Conservation (phyloP, 306 rosid species). For the Cyclanthera cordifolia region DNA sequence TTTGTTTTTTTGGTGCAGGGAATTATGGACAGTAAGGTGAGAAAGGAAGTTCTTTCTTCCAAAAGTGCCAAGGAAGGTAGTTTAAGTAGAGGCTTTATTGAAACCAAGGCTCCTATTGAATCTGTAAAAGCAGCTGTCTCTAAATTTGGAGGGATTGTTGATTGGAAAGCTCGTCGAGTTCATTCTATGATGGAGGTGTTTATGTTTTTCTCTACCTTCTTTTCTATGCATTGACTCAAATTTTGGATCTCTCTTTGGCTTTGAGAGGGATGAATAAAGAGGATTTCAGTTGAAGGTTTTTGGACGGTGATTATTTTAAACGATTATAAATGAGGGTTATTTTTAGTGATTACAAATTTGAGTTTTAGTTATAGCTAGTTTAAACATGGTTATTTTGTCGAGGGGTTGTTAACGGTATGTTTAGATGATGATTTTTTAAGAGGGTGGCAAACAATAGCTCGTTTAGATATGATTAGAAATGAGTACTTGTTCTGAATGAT, state of each 20-base stretch:
- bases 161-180: slow-evolving; percentile 91
- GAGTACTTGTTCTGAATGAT: no score
- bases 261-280: not conserved
- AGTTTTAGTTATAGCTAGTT: no score
- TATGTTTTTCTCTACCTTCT: not conserved
- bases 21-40: slow-evolving; percentile 15
- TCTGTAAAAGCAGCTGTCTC: slow-evolving; percentile 96
- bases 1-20: slow-evolving; percentile 15
- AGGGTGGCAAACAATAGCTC: no score
- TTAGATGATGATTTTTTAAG: no score
- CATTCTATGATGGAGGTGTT: slow-evolving; percentile 83
- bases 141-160: slow-evolving; percentile 93
- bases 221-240: not conserved
- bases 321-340: no score
- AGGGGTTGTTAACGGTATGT: no score
- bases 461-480: no score
- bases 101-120: slow-evolving; percentile 75
- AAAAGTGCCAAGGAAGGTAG: slow-evolving; percentile 23
- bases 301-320: no score
- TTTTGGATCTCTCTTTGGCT: not conserved
- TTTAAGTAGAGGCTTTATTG: slow-evolving; percentile 48
- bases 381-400: no score
- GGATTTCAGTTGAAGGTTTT: no score
- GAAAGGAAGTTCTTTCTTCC: slow-evolving; percentile 26
- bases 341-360: no score